Base-by-base conservation (phyloP, 495 filamentous ascomycete species). In the Aspergillus conjunctus region DNA sequence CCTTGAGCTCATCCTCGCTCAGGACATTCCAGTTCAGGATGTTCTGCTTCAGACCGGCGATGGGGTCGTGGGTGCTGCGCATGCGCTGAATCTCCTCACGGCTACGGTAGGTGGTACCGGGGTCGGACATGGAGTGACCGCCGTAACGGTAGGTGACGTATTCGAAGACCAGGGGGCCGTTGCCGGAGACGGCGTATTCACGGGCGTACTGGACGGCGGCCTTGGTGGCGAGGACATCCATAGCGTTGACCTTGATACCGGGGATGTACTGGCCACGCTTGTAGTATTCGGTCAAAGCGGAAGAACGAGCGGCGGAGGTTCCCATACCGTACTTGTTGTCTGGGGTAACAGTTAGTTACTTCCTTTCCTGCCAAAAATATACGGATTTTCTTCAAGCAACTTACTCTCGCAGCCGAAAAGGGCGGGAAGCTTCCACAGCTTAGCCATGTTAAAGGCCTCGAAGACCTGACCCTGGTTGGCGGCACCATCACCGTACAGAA, bases 271-370 rank as follows among this genome's bases (percentile, higher is more conserved):
- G 94, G 63, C 94, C 94, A 79, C 94, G 95, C 86, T 98, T 97
- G 88, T 98, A 98, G 89, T 98, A 98, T 76, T 98, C 95, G 71
- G 94, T 97, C 66, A 97, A 79, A 64, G 94, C 94, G 63, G 93
- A 90, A 64, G 94, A 89, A 68, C 94, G 92, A 72, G 90, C 89
- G 62, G 94, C 94, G 56, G 94, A 91, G 53, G 94, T 98, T 77
- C 95, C 94, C 94, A 98, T 98, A 75, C 94, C 94, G 79, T 98
- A 98, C 81, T 98, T 98, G 88, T 98, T 98, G 85, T 98, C 93
- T 98, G 59, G 14, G 53, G 33, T 33, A 5, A 26, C 37, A 3
- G 48, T 69, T 60, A 67, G 68, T 72, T 65, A 67, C 12, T 8
- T 39, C 14, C 14, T 0, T 32, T 4, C 14, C 9, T 44, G 17